Conservation (phyloP, 176 grass and related monocot species). For the Oryza meyeriana region DNA sequence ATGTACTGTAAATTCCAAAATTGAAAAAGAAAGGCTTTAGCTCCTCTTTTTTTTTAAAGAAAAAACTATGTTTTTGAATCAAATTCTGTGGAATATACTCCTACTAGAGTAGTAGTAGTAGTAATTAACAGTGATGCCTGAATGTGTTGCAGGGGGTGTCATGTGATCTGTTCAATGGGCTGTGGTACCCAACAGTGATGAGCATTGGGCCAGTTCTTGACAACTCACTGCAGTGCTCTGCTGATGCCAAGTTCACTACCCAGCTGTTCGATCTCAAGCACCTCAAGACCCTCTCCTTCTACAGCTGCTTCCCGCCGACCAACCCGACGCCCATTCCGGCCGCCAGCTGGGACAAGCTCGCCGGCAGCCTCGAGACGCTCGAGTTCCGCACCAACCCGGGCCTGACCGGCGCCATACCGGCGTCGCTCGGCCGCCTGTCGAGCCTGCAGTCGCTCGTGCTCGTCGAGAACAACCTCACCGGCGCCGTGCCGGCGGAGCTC, state of each 20-base stretch:
- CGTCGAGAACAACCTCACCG: conserved; percentile 70
- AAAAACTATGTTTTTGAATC: not conserved
- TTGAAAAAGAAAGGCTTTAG: not conserved
- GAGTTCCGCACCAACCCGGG: conserved; percentile 74
- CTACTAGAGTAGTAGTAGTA: too few species aligned
- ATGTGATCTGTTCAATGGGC: conserved; percentile 80
- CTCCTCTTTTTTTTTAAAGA: not conserved
- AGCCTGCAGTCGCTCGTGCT: conserved; percentile 76
- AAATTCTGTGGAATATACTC: conserved; percentile 1
- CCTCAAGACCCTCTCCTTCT: conserved; percentile 74
- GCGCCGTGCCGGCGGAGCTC: conserved; percentile 49
- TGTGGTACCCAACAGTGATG: conserved; percentile 79
- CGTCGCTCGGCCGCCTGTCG: conserved; percentile 42
- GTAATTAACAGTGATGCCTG: too few species aligned
- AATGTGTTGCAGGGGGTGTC: conserved; percentile 71
- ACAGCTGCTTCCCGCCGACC: conserved; percentile 59
- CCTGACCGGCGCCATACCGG: conserved; percentile 49
- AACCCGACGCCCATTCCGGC: conserved; percentile 42
- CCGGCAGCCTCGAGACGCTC: conserved; percentile 61
- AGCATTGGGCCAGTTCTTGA: conserved; percentile 85
- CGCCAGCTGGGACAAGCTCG: conserved; percentile 56
- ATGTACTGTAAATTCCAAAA: not conserved
- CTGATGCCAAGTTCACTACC: conserved; percentile 52
- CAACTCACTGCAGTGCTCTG: conserved; percentile 72
- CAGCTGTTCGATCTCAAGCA: conserved; percentile 71